Evolutionary conservation across 139 green algal genomes (phyloP).

Genomic region (Tetraselmis striata): DNA sequence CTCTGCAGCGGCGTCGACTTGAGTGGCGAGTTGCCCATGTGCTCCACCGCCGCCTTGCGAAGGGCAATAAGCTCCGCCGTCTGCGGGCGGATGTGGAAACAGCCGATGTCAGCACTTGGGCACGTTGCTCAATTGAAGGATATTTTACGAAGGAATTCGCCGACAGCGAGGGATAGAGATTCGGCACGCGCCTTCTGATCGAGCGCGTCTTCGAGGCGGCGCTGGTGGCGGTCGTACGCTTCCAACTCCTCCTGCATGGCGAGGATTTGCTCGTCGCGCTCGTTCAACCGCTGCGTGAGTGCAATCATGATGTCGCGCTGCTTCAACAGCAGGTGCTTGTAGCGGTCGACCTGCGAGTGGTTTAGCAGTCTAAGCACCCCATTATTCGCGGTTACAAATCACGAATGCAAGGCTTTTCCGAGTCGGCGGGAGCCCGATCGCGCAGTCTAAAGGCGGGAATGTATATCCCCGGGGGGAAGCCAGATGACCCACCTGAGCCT

Average conservation of each 20-base stretch:
- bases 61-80: slow-evolving; percentile 82
- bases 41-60: slow-evolving; percentile 41
- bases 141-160: too few species aligned
- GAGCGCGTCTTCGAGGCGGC: slow-evolving; percentile 77
- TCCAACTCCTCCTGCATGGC: slow-evolving; percentile 84
- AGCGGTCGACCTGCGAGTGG: slow-evolving; percentile 65
- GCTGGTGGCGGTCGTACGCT: slow-evolving; percentile 72
- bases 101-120: too few species aligned
- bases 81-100: too few species aligned
- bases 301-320: slow-evolving; percentile 98
- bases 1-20: slow-evolving; percentile 21
- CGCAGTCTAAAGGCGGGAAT: too few species aligned
- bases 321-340: slow-evolving; percentile 90
- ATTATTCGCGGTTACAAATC: background rate
- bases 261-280: slow-evolving; percentile 88
- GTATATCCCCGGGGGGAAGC: too few species aligned
- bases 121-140: too few species aligned
- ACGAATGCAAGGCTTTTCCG: too few species aligned
- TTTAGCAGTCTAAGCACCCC: too few species aligned
- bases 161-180: too few species aligned
- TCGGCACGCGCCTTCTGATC: slow-evolving; percentile 60
- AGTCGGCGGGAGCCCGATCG: too few species aligned
- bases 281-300: slow-evolving; percentile 81
- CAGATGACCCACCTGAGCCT: slow-evolving; percentile 42
- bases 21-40: slow-evolving; percentile 6